Base-by-base conservation (phyloP, 352 stramenopile species). In the Phytopythium delawarense region DNA sequence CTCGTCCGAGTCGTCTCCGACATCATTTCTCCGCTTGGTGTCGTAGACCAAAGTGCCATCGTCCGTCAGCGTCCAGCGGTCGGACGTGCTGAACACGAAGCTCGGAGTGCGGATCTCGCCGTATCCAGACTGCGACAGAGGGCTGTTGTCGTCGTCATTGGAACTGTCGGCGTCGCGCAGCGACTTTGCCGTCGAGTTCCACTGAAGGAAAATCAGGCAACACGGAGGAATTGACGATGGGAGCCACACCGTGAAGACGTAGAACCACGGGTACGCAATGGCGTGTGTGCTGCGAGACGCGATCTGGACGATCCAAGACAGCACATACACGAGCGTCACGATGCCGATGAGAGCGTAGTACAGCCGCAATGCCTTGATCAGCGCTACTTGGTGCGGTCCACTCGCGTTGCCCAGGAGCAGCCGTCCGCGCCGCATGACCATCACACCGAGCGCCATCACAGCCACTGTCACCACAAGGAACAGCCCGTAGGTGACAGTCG, bases 201-300 rank as follows among this genome's bases (percentile, higher is more conserved):
- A 95, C 67, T 96, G 87, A 21, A 96, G 64, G 63, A 94, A 96
- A 57, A 96, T 93, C 25, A 96, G 65, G 59, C 83, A 94, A 60
- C 83, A 92, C 42, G 87, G 85, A 40, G 87, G 87, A 61, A 96
- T 96, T 25, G 84, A 92, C 45, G 78, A 88, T 13, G 87, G 87
- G 4, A 96, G 68, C 87, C 87, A 96, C 4, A 96, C 85, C 2
- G 84, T 92, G 61, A 92, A 94, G 66, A 96, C 86, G 74, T 96
- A 96, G 65, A 81, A 96, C 85, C 83, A 92, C n/a, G 86, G 85
- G 66, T 94, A 94, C 32, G 84, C 78, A 18, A 96, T 87, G 3
- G 77, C 79, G 5, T 63, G 65, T 12, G 77, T 72, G 16, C 67
- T 76, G 1, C 83, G 78, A 21, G 81, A 91, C 63, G 88, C 75